A percentile compares a stretch with the other conserved stretches of the same genome.
Evolutionary conservation across 768 basidiomycete species (phyloP).

Genomic region (Mycena leptocephala): DNA sequence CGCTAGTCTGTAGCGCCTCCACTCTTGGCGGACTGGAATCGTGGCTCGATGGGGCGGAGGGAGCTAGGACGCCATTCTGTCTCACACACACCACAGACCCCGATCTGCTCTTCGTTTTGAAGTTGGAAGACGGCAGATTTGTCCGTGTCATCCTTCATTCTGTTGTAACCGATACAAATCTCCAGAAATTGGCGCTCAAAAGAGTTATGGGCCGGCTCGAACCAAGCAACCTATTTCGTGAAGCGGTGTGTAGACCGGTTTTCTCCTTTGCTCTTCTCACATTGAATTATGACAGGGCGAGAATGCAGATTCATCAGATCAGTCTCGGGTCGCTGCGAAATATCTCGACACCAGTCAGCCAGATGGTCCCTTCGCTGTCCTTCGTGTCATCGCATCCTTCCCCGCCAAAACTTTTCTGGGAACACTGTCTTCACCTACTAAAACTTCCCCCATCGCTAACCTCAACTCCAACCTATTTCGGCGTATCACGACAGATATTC

Average conservation of each 20-base stretch:
- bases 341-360: not conserved
- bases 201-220: not conserved
- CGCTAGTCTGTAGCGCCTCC: not conserved
- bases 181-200: not conserved
- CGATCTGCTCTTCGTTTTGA: constrained; percentile 11
- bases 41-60: not conserved
- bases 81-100: not conserved
- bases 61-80: not conserved
- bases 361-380: not conserved
- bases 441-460: not conserved
- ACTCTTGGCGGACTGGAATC: not conserved
- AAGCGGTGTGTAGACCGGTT: not conserved
- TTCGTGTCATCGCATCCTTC: constrained; percentile 8
- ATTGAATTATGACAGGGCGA: not conserved
- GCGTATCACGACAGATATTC: not conserved
- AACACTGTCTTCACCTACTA: not conserved
- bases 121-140: not conserved
- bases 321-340: not conserved
- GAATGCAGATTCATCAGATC: not conserved
- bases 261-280: not conserved
- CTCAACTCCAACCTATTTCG: not conserved
- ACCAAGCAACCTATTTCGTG: not conserved
- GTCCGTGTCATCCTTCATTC: constrained; percentile 11
- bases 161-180: not conserved
- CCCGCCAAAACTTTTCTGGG: not conserved